Base-by-base conservation (phyloP, 148 eudicot genomes). In the Camellia lanceoleosa region DNA sequence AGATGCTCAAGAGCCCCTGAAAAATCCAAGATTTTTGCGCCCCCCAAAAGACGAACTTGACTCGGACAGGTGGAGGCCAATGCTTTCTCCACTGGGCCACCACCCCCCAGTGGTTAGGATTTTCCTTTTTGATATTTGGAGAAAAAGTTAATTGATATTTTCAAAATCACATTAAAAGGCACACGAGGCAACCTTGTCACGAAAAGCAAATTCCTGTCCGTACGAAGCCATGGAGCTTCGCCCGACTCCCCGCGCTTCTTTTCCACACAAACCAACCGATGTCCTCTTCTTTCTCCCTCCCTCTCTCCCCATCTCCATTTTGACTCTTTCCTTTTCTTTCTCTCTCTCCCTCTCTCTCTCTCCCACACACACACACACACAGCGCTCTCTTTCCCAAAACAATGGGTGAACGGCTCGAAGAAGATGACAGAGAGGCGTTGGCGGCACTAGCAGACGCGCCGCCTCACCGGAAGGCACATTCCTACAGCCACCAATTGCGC, bases 401-500 rank as follows among this genome's bases (percentile, higher is more conserved):
- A 58, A 89, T 79, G 88, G 87, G 73, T 65, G 86, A 82, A 15
- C 79, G 84, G 8, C 66, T 86, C 12, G 92, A 89, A 73, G 98
- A 87, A 0, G 94, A 87, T 46, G 93, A 92, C 14, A 76, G 72
- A 10, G 85, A 90, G 47, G 85, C 89, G 8, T 16, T 90, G 20
- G 84, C 86, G 4, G 76, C 84, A 0, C 49, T 89, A 1, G 23
- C 84, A 69, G 58, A 49, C 65, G 80, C 77, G 1, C 94, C 87
- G 4, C 80, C 88, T 0, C 80, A 46, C 64, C 92, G 89, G 2
- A 89, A 88, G 61, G 72, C 82, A 0, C 88, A 90, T 7, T 89
- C 93, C 7, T 83, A 93, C 82, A 87, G 88, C 86, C 91, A 88
- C 5, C 91, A 88, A 68, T 81, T 88, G 64, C 91, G 95, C 0